Conservation (phyloP, 164 flowering plant species). For the Buxus sempervirens region DNA sequence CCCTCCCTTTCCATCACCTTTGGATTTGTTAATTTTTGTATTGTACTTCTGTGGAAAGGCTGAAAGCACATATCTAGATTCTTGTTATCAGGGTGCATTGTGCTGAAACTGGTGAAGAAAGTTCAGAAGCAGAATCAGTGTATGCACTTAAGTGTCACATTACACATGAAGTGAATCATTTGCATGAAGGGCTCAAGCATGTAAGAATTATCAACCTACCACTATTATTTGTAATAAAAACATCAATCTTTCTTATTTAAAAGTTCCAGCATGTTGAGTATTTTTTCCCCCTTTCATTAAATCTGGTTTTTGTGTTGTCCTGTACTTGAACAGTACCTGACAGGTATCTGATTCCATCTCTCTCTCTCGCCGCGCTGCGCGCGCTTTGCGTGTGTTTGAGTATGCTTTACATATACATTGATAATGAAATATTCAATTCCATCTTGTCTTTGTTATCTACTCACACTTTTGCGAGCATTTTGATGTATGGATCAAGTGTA, state of each 20-base stretch:
- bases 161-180: constrained; percentile 95
- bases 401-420: too few species aligned
- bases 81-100: constrained; percentile 63
- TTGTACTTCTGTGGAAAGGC: background rate
- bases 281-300: background rate
- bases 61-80: background rate
- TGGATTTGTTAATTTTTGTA: too few species aligned
- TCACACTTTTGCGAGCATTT: too few species aligned
- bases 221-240: constrained; percentile 1
- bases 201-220: constrained; percentile 40
- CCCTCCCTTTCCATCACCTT: too few species aligned
- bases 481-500: too few species aligned
- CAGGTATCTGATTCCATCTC: too few species aligned
- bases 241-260: background rate
- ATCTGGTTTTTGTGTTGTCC: background rate
- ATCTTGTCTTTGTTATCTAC: too few species aligned
- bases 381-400: too few species aligned
- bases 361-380: too few species aligned
- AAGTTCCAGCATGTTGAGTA: background rate
- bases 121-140: constrained; percentile 81
- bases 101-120: constrained; percentile 97
- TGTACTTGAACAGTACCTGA: background rate
- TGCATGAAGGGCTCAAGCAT: constrained; percentile 90
- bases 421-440: too few species aligned
- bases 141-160: constrained; percentile 94